Base-by-base conservation (phyloP, 345 rosid species). In the Adansonia digitata region DNA sequence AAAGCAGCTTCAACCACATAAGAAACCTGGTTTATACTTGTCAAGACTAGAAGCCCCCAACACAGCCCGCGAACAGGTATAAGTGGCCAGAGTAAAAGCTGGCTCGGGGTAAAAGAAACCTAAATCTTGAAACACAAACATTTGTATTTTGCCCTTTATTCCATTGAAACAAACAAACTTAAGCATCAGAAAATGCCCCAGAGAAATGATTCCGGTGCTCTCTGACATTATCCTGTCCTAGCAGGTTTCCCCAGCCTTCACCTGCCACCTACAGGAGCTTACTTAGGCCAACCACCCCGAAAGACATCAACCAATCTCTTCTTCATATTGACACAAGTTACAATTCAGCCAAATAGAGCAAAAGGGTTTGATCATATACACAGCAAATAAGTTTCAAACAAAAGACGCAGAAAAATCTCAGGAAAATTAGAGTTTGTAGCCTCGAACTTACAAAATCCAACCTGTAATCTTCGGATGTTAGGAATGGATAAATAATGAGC, bases 401-500 rank as follows among this genome's bases (percentile, higher is more conserved):
- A 64, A 5, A 72, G 27, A 56, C 67, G 29, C 29, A 53, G 59
- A 31, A 34, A 34, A 27, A 35, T 22, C 34, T 37, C 65, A 63
- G 24, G 39, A 48, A 49, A 48, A 68, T 4, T 64, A 60, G 67
- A 48, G 52, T 24, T 52, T 48, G 11, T 34, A 62, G n/a, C 53
- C 40, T 26, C 37, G 49, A 63, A 89, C 99, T 90, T 88, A 93
- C 99, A 86, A 84, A 84, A 69, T 86, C 82, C 39, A 95, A 86
- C 45, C 15, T 69, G 74, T 60, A 85, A 81, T 82, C 85, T 71
- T 74, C 34, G 48, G 92, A 75, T 43, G 83, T 59, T 69, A 90
- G 83, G 78, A 88, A 88, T 57, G 98, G 97, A 78, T 82, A 90
- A 72, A 95, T 76, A 71, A 95, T 65, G 81, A 87, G 83, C 99